phyloP scores from a whole-genome alignment of 768 basidiomycete species.

The Kwoniella bestiolae region DNA sequence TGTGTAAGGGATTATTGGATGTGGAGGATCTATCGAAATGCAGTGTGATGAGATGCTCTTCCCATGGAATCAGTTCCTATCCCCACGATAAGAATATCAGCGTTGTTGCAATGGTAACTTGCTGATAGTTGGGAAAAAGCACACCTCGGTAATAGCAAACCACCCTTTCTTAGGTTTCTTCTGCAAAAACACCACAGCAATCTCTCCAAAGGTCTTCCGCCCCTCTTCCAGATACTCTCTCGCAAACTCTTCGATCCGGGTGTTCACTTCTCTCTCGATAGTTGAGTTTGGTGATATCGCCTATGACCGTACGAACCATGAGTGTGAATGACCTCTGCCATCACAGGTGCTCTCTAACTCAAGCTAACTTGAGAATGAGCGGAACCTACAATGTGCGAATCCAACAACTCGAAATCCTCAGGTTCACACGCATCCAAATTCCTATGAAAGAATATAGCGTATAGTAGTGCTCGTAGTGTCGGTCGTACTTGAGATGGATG shows the following conservation, averaged over 20 bases:
- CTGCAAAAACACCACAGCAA: slow-evolving; percentile 51
- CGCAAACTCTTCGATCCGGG: slow-evolving; percentile 26
- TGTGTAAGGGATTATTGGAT: slow-evolving; percentile 16
- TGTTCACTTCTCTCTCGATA: slow-evolving; percentile 22
- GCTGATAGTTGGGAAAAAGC: slow-evolving; percentile 9
- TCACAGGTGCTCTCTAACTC: too few species aligned
- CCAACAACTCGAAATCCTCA: slow-evolving; percentile 39
- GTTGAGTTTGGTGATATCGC: slow-evolving; percentile 5
- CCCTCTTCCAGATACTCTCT: slow-evolving; percentile 13
- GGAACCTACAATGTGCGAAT: slow-evolving; percentile 41
- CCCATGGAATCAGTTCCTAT: slow-evolving; percentile 53
- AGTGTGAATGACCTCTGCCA: not conserved
- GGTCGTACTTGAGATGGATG: slow-evolving; percentile 32
- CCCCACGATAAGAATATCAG: not conserved
- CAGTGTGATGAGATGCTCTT: slow-evolving; percentile 50
- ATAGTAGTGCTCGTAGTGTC: slow-evolving; percentile 33
- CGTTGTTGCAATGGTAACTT: too few species aligned
- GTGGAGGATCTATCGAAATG: slow-evolving; percentile 5
- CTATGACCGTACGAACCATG: not conserved
- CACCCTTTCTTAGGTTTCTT: slow-evolving; percentile 46
- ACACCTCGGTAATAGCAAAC: slow-evolving; percentile 54
- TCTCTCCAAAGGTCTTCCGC: slow-evolving; percentile 17
- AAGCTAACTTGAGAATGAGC: too few species aligned
- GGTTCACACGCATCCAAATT: slow-evolving; percentile 42
- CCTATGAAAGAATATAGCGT: slow-evolving; percentile 49